phyloP scores from a whole-genome alignment of 1,284 basidiomycete genomes.

The Fomitopsis pinicola region DNA sequence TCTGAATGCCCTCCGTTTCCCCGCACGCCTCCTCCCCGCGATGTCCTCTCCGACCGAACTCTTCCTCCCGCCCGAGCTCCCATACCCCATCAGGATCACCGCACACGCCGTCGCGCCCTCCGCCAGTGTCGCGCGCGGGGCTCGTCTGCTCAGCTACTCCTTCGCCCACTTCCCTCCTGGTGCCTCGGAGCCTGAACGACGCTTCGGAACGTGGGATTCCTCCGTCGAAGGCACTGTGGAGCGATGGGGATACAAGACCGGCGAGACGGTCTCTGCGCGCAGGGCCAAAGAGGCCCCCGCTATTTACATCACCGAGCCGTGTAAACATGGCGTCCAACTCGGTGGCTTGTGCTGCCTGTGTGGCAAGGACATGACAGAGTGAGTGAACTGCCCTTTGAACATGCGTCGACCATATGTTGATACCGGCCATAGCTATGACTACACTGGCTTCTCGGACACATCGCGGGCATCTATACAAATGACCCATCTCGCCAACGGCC shows the following conservation, averaged over 20 bases:
- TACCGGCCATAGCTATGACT: slow-evolving; percentile 62
- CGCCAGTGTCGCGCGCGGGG: slow-evolving; percentile 56
- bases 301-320: slow-evolving; percentile 75
- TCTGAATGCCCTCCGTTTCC: slow-evolving; percentile 3
- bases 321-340: slow-evolving; percentile 91
- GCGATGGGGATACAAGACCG: slow-evolving; percentile 58
- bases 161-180: slow-evolving; percentile 47
- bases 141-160: slow-evolving; percentile 76
- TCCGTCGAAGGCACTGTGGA: slow-evolving; percentile 73
- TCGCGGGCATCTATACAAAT: slow-evolving; percentile 81
- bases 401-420: slow-evolving; percentile 7
- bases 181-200: slow-evolving; percentile 52
- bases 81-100: slow-evolving; percentile 77
- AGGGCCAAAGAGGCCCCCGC: slow-evolving; percentile 55
- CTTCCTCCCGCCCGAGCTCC: slow-evolving; percentile 64
- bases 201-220: slow-evolving; percentile 86
- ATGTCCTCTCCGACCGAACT: slow-evolving; percentile 51
- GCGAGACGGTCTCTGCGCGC: slow-evolving; percentile 55
- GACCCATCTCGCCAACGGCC: slow-evolving; percentile 79
- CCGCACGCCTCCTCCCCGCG: neutral
- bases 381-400: slow-evolving; percentile 23
- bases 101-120: slow-evolving; percentile 51
- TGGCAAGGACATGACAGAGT: slow-evolving; percentile 92
- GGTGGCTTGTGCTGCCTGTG: slow-evolving; percentile 91
- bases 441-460: slow-evolving; percentile 79